Conservation (phyloP, 202 grass and related monocot species). For the Panicum hallii region DNA sequence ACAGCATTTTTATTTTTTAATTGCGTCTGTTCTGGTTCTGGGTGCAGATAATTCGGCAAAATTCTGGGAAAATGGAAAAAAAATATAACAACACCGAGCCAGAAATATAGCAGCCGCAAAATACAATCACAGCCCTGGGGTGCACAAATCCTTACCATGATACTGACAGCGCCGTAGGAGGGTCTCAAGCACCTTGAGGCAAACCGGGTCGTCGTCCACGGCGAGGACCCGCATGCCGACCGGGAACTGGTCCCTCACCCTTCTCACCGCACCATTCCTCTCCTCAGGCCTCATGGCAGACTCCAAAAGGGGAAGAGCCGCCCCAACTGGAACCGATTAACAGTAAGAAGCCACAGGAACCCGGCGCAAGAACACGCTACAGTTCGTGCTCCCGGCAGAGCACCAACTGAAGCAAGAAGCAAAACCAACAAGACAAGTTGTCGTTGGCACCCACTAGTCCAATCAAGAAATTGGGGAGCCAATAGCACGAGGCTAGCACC, state of each 20-base stretch:
- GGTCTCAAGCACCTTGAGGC: constrained; percentile 85
- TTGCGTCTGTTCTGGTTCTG: not conserved
- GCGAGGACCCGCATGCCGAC: constrained; percentile 92
- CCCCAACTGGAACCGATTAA: constrained; percentile 5
- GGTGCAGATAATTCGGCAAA: not conserved
- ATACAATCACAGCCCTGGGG: not conserved
- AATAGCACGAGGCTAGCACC: constrained; percentile 10
- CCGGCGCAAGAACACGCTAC: constrained; percentile 2
- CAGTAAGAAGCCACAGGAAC: constrained; percentile 1
- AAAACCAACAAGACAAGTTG: constrained; percentile 15
- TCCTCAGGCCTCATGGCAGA: constrained; percentile 57
- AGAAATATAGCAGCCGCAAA: not conserved
- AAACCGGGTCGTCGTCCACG: constrained; percentile 87
- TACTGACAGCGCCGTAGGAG: constrained; percentile 82
- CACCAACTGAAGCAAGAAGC: constrained; percentile 20
- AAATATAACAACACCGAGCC: not conserved
- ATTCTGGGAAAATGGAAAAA: not conserved
- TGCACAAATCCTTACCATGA: constrained; percentile 53
- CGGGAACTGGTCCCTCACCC: constrained; percentile 73
- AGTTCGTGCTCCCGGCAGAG: not conserved
- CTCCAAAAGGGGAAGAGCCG: not conserved
- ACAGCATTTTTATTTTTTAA: not conserved
- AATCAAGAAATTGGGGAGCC: constrained; percentile 45
- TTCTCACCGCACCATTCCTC: constrained; percentile 32
- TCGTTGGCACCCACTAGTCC: not conserved